Evolutionary conservation across 2,329 filamentous ascomycete species (phyloP).

Genomic region (Aspergillus tamarii): DNA sequence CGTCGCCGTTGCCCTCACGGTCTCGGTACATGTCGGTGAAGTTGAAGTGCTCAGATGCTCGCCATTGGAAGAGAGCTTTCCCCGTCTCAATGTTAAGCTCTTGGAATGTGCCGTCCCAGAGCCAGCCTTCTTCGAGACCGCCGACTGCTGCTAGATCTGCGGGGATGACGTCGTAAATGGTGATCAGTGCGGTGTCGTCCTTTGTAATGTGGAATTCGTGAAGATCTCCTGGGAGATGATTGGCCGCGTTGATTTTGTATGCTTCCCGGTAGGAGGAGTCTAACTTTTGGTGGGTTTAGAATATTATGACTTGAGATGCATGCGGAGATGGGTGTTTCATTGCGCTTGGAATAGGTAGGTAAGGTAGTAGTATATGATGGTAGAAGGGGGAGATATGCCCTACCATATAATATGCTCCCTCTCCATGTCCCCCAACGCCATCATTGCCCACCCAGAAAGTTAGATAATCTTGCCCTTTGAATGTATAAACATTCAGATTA

Average conservation of each 20-base stretch:
- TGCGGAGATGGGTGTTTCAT: background rate
- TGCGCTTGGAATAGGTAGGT: background rate
- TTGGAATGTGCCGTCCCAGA: conserved; percentile 47
- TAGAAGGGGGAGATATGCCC: background rate
- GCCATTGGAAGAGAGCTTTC: conserved; percentile 52
- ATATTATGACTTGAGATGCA: background rate
- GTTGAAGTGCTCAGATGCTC: conserved; percentile 49
- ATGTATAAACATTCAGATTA: conserved; percentile 51
- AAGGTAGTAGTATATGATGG: background rate
- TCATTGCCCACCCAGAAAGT: conserved; percentile 56
- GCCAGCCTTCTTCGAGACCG: conserved; percentile 42
- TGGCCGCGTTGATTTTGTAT: conserved; percentile 42
- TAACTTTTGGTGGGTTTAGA: conserved; percentile 23
- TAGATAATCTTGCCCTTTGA: conserved; percentile 49
- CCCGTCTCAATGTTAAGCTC: conserved; percentile 51
- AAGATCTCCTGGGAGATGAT: conserved; percentile 42
- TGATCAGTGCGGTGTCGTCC: conserved; percentile 47
- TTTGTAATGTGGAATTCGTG: conserved; percentile 51
- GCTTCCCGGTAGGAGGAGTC: conserved; percentile 39
- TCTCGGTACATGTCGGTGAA: conserved; percentile 27
- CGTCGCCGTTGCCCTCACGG: conserved; percentile 22
- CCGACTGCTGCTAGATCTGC: conserved; percentile 43
- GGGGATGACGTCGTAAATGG: conserved; percentile 43
- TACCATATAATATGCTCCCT: conserved; percentile 53
- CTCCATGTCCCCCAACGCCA: conserved; percentile 50